phyloP scores from a whole-genome alignment of 805 yeast genomes.

The Clavispora asparagi region DNA sequence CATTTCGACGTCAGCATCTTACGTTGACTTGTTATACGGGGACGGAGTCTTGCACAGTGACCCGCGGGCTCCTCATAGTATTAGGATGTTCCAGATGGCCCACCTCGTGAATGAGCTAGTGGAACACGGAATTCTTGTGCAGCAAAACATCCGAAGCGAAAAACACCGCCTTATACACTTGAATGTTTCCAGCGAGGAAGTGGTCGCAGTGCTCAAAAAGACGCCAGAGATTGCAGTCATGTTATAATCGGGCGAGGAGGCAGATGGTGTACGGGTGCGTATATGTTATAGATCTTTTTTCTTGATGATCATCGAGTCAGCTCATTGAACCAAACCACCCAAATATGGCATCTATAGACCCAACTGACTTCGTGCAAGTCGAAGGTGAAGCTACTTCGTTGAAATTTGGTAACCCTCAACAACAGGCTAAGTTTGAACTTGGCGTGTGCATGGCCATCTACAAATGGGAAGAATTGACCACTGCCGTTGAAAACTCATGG shows the following conservation, averaged over 20 bases:
- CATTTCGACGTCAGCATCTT: slow-evolving; percentile 10
- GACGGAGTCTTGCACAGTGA: slow-evolving; percentile 11
- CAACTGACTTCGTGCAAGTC: slow-evolving; percentile 53
- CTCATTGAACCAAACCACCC: neutral
- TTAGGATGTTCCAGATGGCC: slow-evolving; percentile 56
- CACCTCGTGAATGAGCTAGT: slow-evolving; percentile 61
- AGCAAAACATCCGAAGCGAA: slow-evolving; percentile 65
- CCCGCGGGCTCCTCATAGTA: slow-evolving; percentile 24
- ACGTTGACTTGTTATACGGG: slow-evolving; percentile 23
- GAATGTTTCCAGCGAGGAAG: slow-evolving; percentile 66
- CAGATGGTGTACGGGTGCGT: slow-evolving; percentile 5
- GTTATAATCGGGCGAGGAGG: slow-evolving; percentile 1
- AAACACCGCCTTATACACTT: slow-evolving; percentile 60
- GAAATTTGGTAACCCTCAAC: slow-evolving; percentile 50
- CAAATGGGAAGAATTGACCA: slow-evolving; percentile 80
- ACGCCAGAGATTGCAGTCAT: slow-evolving; percentile 33
- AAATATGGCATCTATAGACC: slow-evolving; percentile 32
- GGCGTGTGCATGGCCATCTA: slow-evolving; percentile 91
- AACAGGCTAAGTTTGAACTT: slow-evolving; percentile 82
- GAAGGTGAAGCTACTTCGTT: slow-evolving; percentile 34
- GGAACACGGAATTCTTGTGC: slow-evolving; percentile 72
- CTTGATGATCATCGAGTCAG: slow-evolving; percentile 8
- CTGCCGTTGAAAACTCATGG: slow-evolving; percentile 91
- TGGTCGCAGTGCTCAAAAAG: slow-evolving; percentile 51
- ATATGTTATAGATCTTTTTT: neutral